A percentile compares a stretch with the other conserved stretches of the same genome.
Evolutionary conservation across 2,329 filamentous ascomycete species (phyloP).

Genomic region (Neonectria faginata): DNA sequence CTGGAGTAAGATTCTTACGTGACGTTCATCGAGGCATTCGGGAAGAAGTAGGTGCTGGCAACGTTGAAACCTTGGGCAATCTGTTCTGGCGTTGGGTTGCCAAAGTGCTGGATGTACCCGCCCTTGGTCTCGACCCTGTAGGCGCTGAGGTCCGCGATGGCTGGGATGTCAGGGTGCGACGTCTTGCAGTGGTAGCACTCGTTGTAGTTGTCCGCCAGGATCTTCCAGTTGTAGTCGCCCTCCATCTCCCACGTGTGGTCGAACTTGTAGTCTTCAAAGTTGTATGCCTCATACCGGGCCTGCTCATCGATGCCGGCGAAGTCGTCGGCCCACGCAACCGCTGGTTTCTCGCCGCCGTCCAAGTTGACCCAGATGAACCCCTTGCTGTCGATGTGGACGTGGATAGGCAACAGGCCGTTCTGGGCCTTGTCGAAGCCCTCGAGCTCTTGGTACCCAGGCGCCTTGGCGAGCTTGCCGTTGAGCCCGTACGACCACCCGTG

Average conservation of each 20-base stretch:
- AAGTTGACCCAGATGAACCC: slow-evolving; percentile 72
- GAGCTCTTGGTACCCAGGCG: slow-evolving; percentile 68
- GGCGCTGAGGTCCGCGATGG: slow-evolving; percentile 66
- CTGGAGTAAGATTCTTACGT: slow-evolving; percentile 54
- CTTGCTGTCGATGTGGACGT: slow-evolving; percentile 63
- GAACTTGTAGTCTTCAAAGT: slow-evolving; percentile 66
- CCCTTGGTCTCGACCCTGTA: slow-evolving; percentile 64
- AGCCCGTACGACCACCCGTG: slow-evolving; percentile 73
- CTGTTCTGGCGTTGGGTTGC: slow-evolving; percentile 60
- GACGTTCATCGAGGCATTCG: slow-evolving; percentile 63
- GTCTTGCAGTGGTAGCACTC: slow-evolving; percentile 74
- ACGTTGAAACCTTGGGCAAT: slow-evolving; percentile 59
- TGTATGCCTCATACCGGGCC: slow-evolving; percentile 57
- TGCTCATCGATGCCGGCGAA: slow-evolving; percentile 62
- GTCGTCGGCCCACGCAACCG: slow-evolving; percentile 64
- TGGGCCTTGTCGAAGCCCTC: slow-evolving; percentile 66
- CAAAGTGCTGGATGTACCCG: slow-evolving; percentile 63
- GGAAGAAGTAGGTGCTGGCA: slow-evolving; percentile 62
- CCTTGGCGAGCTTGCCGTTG: slow-evolving; percentile 68
- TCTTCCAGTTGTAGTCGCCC: slow-evolving; percentile 70
- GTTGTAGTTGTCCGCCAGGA: slow-evolving; percentile 73
- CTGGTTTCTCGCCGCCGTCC: slow-evolving; percentile 58
- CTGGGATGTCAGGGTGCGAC: slow-evolving; percentile 68
- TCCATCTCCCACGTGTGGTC: slow-evolving; percentile 70
- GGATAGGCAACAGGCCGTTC: slow-evolving; percentile 67